Conservation (phyloP, 78 protist genomes). For the Isochrysis galbana region DNA sequence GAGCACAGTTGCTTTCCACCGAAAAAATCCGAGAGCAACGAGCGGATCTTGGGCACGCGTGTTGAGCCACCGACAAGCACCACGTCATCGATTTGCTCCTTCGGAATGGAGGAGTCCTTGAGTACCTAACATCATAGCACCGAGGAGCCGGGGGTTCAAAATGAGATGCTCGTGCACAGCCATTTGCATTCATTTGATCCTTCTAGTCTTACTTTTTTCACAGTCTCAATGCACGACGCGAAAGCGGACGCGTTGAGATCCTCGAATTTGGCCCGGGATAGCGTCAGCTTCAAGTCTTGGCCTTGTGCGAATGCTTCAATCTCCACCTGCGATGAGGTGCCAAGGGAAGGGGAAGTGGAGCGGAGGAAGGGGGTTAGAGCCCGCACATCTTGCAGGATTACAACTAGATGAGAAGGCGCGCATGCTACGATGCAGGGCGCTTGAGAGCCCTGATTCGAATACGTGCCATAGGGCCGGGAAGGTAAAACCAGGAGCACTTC, state of each 20-base stretch:
- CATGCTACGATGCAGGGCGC: too few species aligned
- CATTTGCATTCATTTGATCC: slow-evolving; percentile 63
- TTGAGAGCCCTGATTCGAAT: too few species aligned
- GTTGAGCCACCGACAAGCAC: slow-evolving; percentile 98
- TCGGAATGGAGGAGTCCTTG: slow-evolving; percentile 81
- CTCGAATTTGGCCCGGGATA: slow-evolving; percentile 86
- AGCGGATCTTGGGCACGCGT: slow-evolving; percentile 94
- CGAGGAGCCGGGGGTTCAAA: too few species aligned
- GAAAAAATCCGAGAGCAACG: slow-evolving; percentile 80
- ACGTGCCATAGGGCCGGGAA: too few species aligned
- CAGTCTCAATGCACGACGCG: slow-evolving; percentile 86
- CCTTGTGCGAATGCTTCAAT: slow-evolving; percentile 93
- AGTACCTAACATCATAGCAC: too few species aligned
- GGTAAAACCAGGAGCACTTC: too few species aligned
- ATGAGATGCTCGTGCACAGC: slow-evolving; percentile 29
- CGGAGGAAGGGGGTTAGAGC: too few species aligned
- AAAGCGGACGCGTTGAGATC: slow-evolving; percentile 83
- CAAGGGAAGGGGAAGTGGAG: slow-evolving; percentile 76
- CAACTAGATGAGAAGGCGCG: too few species aligned
- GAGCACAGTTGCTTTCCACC: slow-evolving; percentile 58
- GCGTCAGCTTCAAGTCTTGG: slow-evolving; percentile 76
- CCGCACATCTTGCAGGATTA: too few species aligned
- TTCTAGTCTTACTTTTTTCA: too few species aligned
- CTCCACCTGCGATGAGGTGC: too few species aligned
- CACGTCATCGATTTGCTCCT: slow-evolving; percentile 83